A percentile compares a stretch with the other conserved stretches of the same genome.
These are phyloP conservation scores for Acacia melanoxylon DNA, from an alignment of 306 rosid genomes.

Conservation along the genomic window DNA sequence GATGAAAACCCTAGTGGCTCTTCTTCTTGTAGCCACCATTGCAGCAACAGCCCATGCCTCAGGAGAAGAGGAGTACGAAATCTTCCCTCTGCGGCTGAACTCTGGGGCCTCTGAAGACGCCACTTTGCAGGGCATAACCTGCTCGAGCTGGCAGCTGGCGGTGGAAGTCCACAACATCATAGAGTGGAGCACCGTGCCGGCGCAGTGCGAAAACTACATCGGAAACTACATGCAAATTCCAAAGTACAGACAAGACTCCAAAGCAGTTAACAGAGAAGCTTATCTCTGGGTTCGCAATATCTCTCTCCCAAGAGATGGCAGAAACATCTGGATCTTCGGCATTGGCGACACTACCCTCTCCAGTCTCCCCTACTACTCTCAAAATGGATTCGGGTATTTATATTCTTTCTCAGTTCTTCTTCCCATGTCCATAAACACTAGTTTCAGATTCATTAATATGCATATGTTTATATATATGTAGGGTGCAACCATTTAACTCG, in stretches of 20 bases:
- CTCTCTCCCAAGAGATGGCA: constrained; percentile 19
- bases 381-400: background rate
- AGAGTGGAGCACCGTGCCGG: constrained; percentile 38
- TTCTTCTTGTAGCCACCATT: background rate
- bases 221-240: constrained; percentile 48
- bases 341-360: constrained; percentile 59
- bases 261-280: constrained; percentile 33
- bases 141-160: constrained; percentile 61
- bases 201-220: constrained; percentile 39
- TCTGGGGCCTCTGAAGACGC: constrained; percentile 2
- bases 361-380: constrained; percentile 48
- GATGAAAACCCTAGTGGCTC: background rate
- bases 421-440: too few species aligned
- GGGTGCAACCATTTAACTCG: constrained; percentile 24
- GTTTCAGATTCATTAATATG: too few species aligned
- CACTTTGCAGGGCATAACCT: constrained; percentile 20
- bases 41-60: background rate
- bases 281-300: constrained; percentile 19
- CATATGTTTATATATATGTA: too few species aligned
- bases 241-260: constrained; percentile 48
- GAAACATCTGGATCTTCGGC: constrained; percentile 45
- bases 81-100: constrained; percentile 40
- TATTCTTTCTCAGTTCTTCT: too few species aligned
- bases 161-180: constrained; percentile 55
- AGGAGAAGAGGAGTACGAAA: background rate